A percentile compares a stretch with the other conserved stretches of the same genome.
phyloP scores from a whole-genome alignment of 805 yeast species.

The Teunomyces panamensis region DNA sequence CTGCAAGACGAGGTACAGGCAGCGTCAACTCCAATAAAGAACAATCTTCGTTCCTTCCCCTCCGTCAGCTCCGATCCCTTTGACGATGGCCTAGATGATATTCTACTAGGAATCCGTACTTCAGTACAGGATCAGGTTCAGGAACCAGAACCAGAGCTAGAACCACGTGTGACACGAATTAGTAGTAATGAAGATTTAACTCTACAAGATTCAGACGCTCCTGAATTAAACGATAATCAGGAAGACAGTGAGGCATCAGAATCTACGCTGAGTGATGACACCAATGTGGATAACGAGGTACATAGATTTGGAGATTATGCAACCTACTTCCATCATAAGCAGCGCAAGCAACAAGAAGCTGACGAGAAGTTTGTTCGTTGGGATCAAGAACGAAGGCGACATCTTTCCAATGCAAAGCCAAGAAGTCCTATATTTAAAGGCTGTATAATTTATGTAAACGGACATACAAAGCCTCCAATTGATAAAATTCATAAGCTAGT shows the following conservation, averaged over 20 bases:
- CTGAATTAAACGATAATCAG: neutral
- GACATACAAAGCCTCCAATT: conserved; percentile 82
- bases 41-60: neutral
- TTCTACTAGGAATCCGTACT: conserved; percentile 8
- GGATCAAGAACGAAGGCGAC: conserved; percentile 37
- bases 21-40: conserved; percentile 7
- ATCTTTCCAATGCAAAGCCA: conserved; percentile 8
- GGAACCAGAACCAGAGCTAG: neutral
- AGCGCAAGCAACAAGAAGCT: conserved; percentile 56
- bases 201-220: neutral
- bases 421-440: conserved; percentile 49
- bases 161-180: neutral
- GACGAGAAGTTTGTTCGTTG: conserved; percentile 51
- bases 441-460: conserved; percentile 79
- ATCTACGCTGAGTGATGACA: neutral
- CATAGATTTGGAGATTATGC: conserved; percentile 64
- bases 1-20: conserved; percentile 4
- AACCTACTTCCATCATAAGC: conserved; percentile 63
- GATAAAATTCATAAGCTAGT: conserved; percentile 67
- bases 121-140: neutral
- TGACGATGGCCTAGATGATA: conserved; percentile 23
- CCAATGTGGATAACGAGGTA: conserved; percentile 22
- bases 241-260: conserved; percentile 19
- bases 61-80: conserved; percentile 23
- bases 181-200: neutral